These are phyloP conservation scores for Hsuehochloa calcarea DNA, from an alignment of 176 grass and related monocot species.

Conservation along the genomic window DNA sequence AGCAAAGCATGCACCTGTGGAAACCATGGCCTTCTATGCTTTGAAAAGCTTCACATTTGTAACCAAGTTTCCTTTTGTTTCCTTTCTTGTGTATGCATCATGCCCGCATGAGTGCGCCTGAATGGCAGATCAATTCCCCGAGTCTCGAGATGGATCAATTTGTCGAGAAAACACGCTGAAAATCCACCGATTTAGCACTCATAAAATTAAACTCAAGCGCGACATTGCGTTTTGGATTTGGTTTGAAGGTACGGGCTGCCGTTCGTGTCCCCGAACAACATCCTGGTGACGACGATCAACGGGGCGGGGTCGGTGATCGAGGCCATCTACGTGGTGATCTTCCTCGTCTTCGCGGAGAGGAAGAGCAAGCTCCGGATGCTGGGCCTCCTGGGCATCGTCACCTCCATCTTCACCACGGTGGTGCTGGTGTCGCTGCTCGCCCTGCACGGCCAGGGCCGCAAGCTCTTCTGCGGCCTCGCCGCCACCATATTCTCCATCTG, in stretches of 20 bases:
- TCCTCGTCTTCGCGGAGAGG: constrained; percentile 70
- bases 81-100: background rate
- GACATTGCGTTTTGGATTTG: background rate
- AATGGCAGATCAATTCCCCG: background rate
- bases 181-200: background rate
- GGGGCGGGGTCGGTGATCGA: constrained; percentile 73
- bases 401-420: constrained; percentile 57
- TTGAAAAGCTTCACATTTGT: background rate
- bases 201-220: background rate
- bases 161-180: background rate
- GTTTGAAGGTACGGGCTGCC: constrained; percentile 76
- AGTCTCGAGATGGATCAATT: background rate
- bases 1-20: background rate
- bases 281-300: constrained; percentile 92
- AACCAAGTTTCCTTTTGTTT: background rate
- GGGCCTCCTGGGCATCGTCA: constrained; percentile 56
- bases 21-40: background rate
- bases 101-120: background rate
- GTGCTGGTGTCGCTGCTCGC: constrained; percentile 72
- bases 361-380: constrained; percentile 43
- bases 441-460: constrained; percentile 64
- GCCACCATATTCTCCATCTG: constrained; percentile 89
- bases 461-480: constrained; percentile 87
- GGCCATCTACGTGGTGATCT: constrained; percentile 85
- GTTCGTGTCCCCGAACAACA: constrained; percentile 90